Percentiles rank a stretch among this genome's conserved stretches.
Evolutionary conservation across 192 early-diverging fungal species (phyloP).

Genomic region (Linnemannia hyalina): DNA sequence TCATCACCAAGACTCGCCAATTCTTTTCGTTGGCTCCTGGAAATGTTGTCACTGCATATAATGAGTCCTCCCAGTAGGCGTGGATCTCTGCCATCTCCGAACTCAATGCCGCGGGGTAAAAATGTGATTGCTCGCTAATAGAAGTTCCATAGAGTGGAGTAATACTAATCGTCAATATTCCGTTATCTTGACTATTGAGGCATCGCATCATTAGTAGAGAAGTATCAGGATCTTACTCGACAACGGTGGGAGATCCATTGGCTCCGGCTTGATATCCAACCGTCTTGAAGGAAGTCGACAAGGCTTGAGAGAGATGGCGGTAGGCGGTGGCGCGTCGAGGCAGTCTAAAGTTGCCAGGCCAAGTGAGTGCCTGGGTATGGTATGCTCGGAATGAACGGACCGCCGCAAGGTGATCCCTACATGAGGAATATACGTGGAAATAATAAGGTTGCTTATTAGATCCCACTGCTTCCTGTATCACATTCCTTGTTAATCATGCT

Average conservation of each 20-base stretch:
- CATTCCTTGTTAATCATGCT: not conserved
- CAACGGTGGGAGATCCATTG: conserved; percentile 12
- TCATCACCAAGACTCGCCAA: conserved; percentile 67
- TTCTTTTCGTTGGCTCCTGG: conserved; percentile 74
- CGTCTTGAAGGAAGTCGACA: conserved; percentile 12
- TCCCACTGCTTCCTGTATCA: not conserved
- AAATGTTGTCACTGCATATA: conserved; percentile 67
- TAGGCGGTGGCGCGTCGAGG: conserved; percentile 38
- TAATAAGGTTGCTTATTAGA: not conserved
- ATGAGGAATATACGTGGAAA: not conserved
- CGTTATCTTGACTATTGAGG: not conserved
- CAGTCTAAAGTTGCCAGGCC: conserved; percentile 36
- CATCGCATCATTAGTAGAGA: not conserved
- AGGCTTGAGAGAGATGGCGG: conserved; percentile 20
- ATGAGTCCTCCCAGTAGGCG: conserved; percentile 69
- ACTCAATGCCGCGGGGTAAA: conserved; percentile 53
- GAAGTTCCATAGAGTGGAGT: too few species aligned
- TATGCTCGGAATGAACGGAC: conserved; percentile 42
- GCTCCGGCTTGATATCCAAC: not conserved
- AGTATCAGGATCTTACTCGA: conserved; percentile 18
- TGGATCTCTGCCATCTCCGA: conserved; percentile 66
- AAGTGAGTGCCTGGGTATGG: conserved; percentile 25
- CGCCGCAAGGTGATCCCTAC: conserved; percentile 43
- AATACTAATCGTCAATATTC: not conserved
- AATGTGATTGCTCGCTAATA: conserved; percentile 35